These are phyloP conservation scores for Immersiella caudata DNA, from an alignment of 495 filamentous ascomycete genomes.

Conservation along the genomic window DNA sequence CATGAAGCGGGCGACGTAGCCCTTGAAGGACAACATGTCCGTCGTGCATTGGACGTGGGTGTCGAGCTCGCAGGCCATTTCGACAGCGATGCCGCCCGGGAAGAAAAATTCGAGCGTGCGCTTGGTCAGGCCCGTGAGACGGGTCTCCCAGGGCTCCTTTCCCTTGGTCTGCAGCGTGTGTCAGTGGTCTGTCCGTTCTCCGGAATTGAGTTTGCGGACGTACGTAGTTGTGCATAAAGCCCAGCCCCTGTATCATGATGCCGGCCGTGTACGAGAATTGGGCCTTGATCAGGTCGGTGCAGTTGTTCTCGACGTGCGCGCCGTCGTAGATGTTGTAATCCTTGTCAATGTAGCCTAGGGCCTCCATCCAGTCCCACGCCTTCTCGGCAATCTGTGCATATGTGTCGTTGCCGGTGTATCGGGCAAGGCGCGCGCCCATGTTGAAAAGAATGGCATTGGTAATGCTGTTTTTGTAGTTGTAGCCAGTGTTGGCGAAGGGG, in stretches of 20 bases:
- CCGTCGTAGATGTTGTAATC: slow-evolving; percentile 69
- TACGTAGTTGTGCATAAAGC: slow-evolving; percentile 69
- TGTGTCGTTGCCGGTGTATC: slow-evolving; percentile 67
- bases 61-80: slow-evolving; percentile 64
- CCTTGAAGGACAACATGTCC: slow-evolving; percentile 77
- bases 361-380: slow-evolving; percentile 63
- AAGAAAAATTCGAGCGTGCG: slow-evolving; percentile 60
- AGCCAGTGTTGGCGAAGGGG: slow-evolving; percentile 68
- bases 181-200: not conserved
- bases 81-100: slow-evolving; percentile 51
- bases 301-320: slow-evolving; percentile 56
- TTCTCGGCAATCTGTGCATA: slow-evolving; percentile 69
- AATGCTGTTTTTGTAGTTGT: slow-evolving; percentile 74
- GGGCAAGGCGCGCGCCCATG: slow-evolving; percentile 65
- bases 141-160: slow-evolving; percentile 56
- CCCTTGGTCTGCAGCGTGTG: slow-evolving; percentile 40
- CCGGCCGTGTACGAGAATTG: slow-evolving; percentile 72
- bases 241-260: slow-evolving; percentile 64
- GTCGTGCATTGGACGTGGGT: slow-evolving; percentile 56
- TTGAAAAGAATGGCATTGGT: slow-evolving; percentile 76
- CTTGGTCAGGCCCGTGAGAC: slow-evolving; percentile 59
- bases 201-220: slow-evolving; percentile 19
- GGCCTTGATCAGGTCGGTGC: slow-evolving; percentile 53
- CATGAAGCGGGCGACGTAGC: slow-evolving; percentile 74
- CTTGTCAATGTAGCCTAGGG: slow-evolving; percentile 58